A percentile compares a stretch with the other conserved stretches of the same genome.
Conservation (phyloP, 345 rosid species). For the Hibiscus trionum region DNA sequence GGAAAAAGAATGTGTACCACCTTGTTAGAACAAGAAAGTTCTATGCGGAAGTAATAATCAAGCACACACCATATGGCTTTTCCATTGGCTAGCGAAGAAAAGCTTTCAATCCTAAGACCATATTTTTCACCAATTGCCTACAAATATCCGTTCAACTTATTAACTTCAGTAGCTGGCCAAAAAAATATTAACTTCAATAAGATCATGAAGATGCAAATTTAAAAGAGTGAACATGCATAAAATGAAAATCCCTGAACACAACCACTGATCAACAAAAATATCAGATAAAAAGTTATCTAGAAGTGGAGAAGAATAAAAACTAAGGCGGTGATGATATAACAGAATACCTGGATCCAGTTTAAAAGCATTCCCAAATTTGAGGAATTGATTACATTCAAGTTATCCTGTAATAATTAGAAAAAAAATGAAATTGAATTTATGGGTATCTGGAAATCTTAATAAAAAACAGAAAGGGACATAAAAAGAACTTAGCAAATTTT, state of each 20-base stretch:
- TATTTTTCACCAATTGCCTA: constrained; percentile 64
- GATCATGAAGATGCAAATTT: neutral
- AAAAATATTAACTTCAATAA: neutral
- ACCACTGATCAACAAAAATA: neutral
- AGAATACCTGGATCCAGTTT: too few relatives aligned
- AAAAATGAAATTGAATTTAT: neutral
- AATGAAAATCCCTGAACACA: neutral
- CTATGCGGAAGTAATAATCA: constrained; percentile 80
- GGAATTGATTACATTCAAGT: constrained; percentile 18
- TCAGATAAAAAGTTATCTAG: neutral
- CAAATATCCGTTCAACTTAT: constrained; percentile 10
- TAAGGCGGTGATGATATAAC: too few relatives aligned
- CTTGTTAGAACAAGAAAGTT: constrained; percentile 48
- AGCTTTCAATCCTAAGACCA: constrained; percentile 39
- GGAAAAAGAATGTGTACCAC: constrained; percentile 24
- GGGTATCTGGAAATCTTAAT: neutral
- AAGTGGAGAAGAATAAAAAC: too few relatives aligned
- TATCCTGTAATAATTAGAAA: constrained; percentile 28
- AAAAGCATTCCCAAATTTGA: constrained; percentile 12
- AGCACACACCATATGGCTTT: constrained; percentile 94
- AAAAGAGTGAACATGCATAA: neutral
- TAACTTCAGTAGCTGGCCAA: neutral
- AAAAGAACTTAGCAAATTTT: constrained; percentile 1
- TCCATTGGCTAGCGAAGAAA: constrained; percentile 67
- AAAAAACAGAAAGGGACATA: neutral